Base-by-base conservation (phyloP, 345 rosid genomes). In the Erodium maritimum region DNA sequence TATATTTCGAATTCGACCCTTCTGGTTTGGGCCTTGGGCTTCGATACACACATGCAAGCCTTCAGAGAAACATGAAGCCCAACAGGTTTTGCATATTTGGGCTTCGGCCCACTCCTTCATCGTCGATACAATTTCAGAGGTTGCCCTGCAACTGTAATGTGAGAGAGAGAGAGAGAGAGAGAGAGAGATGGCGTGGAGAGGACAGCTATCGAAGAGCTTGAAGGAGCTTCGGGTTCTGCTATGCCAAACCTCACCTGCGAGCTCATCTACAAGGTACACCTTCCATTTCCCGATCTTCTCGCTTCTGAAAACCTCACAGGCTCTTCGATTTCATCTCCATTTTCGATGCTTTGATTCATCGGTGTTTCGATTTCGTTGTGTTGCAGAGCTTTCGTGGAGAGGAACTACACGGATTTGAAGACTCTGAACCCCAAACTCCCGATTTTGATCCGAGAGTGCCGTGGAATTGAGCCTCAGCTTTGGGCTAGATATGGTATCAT, bases 401-500 rank as follows among this genome's bases (percentile, higher is more conserved):
- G 75, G 64, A 93, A 87, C 67, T 93, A 89, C 80, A 89, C 77
- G 80, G 86, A 83, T 50, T 71, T 89, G 68, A 89, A 93, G 79
- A 72, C 96, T 37, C 76, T 82, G 16, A 93, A 89, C 83, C 99
- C 99, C 18, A 85, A 83, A 69, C 77, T 93, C 2, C 88, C 97
- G 5, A 77, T 93, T 64, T 67, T 93, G 69, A 81, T 93, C 71
- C 96, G 96, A 23, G 99, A 93, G 68, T 75, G 86, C 77, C 75
- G 71, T 17, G 86, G 90, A 52, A 72, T 81, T 58, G 83, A 83
- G 66, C 97, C 99, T 55, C 91, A 89, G 75, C 62, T 93, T 55
- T 93, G 99, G 99, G 99, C 93, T 51, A 73, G 96, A 93, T 93
- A 83, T 57, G 95, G 96, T 93, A 78, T 21, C 33, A 29, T 29